Conservation (phyloP, 306 rosid genomes). For the Senna siamea region DNA sequence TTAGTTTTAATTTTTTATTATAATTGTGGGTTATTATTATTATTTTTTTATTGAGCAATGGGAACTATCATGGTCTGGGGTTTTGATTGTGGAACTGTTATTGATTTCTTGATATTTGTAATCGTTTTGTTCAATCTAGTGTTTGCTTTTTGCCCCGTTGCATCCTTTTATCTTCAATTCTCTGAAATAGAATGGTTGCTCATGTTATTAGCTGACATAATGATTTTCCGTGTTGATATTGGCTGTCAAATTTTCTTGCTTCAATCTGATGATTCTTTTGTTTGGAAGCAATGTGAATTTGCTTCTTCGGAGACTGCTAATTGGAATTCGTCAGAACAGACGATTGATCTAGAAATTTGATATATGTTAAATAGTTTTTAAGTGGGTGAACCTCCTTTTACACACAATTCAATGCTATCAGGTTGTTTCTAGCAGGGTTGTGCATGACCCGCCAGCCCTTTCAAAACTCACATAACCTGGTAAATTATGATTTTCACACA, state of each 20-base stretch:
- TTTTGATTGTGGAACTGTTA: conserved; percentile 14
- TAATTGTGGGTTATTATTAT: no score
- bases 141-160: neutral
- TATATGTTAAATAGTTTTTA: neutral
- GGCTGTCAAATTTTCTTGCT: conserved; percentile 15
- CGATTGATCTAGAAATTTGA: conserved; percentile 17
- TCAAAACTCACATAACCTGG: neutral
- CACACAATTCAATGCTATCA: no score
- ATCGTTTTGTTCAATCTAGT: conserved; percentile 1
- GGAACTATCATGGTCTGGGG: conserved; percentile 8
- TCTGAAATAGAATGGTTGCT: conserved; percentile 9
- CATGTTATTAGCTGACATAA: neutral
- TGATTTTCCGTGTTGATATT: conserved; percentile 2
- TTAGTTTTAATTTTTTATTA: no score
- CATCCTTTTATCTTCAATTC: no score
- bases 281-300: conserved; percentile 24
- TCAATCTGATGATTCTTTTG: conserved; percentile 33
- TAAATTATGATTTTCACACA: neutral
- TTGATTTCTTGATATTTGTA: neutral
- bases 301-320: neutral
- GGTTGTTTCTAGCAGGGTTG: no score
- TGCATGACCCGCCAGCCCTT: neutral
- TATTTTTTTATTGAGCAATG: neutral
- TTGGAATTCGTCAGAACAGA: conserved; percentile 32
- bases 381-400: neutral